Base-by-base conservation (phyloP, 2,329 filamentous ascomycete genomes). In the Penicillium corylophilum region DNA sequence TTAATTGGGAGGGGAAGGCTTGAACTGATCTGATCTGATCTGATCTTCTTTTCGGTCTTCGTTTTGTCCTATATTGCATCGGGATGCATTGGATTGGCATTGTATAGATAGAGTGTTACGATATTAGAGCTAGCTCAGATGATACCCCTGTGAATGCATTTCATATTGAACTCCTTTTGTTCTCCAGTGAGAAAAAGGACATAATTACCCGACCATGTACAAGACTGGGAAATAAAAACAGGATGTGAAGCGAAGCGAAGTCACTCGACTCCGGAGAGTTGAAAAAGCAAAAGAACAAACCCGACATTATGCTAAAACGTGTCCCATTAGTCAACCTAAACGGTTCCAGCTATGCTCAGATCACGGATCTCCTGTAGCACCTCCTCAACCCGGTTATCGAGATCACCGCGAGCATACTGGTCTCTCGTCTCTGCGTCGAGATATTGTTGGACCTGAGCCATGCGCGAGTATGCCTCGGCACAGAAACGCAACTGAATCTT, bases 401-500 rank as follows among this genome's bases (percentile, higher is more conserved):
- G 77, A 60, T 96, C 89, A 23, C 94, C 94, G 64, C 91, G 86
- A 1, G 94, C 94, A 73, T 99, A 99, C 74, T 96, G 89, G 60
- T 99, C 94, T 72, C 94, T 83, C 46, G 93, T 97, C 68, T 96
- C 91, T 26, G 93, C 88, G 70, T 97, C 94, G 28, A 99, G 81
- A 71, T 96, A 97, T 76, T 99, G 94, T 77, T 99, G 94, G 51
- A 99, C 95, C 77, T 99, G 95, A 23, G 95, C 94, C 94, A 99
- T 99, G 43, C 94, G 82, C 56, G 87, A 92, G 74, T 99, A 99
- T 1, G 94, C 94, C 76, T 99, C 94, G 7, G 95, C 94, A 67
- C 95, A 99, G 78, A 99, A 99, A 33, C 94, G 83, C 65, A 99
- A 74, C 77, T 99, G 94, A 62, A 99, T 99, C 80, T 99, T 99